These are phyloP conservation scores for Saccharomycopsis olivae DNA, from an alignment of 805 yeast species.

Conservation along the genomic window DNA sequence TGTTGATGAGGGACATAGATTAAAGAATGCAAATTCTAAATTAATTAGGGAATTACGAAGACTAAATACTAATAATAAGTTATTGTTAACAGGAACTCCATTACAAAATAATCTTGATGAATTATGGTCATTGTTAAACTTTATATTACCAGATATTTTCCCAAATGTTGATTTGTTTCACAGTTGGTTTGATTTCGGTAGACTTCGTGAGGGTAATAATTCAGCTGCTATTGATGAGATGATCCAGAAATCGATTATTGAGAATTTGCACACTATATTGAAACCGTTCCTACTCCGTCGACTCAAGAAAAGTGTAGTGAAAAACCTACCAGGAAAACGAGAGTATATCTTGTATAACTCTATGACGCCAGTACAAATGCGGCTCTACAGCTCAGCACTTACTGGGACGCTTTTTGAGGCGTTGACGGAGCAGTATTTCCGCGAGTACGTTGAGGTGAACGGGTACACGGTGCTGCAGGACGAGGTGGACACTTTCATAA, in stretches of 20 bases:
- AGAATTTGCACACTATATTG: constrained; percentile 75
- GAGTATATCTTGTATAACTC: constrained; percentile 77
- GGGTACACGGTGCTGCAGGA: constrained; percentile 19
- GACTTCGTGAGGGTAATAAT: constrained; percentile 19
- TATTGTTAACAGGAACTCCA: constrained; percentile 92
- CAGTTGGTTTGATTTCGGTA: constrained; percentile 78
- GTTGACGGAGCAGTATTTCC: constrained; percentile 36
- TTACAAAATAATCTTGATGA: constrained; percentile 85
- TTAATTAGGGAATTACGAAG: constrained; percentile 63
- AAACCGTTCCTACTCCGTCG: constrained; percentile 83
- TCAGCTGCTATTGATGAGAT: constrained; percentile 30
- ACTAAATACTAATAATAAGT: constrained; percentile 55
- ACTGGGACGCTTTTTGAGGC: constrained; percentile 33
- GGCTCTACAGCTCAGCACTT: constrained; percentile 47
- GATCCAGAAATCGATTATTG: constrained; percentile 50
- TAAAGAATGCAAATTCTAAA: constrained; percentile 75
- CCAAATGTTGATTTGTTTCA: constrained; percentile 84
- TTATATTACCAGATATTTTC: constrained; percentile 86
- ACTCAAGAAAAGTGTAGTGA: constrained; percentile 58
- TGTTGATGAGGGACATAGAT: constrained; percentile 93
- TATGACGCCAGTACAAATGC: constrained; percentile 50
- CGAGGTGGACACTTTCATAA: constrained; percentile 34
- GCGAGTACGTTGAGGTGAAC: constrained; percentile 35
- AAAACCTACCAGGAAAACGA: constrained; percentile 73
- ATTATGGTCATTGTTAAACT: constrained; percentile 85